Base-by-base conservation (phyloP, 257 asterid species). In the Datura wrightii region DNA sequence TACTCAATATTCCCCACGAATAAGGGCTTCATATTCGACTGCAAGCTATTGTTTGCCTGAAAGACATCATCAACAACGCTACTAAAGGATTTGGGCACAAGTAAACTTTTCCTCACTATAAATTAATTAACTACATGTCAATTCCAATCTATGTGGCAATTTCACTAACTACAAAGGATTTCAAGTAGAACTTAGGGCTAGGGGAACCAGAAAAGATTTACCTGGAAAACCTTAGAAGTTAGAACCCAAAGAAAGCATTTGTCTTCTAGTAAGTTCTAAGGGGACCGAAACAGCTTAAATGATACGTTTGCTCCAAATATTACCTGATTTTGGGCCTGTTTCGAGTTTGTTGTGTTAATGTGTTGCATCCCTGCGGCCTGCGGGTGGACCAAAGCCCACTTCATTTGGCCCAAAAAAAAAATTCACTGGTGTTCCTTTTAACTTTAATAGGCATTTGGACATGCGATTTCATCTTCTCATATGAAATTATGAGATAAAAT, bases 1-100 rank as follows among this genome's bases (percentile, higher is more conserved):
- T 82, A 92, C 89, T 90, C 99, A 16, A 96, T 93, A 84, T 94
- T 96, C 18, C 99, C 99, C 76, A 93, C 92, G 90, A 96, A 96
- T 83, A 93, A 82, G 14, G 98, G 95, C 91, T 89, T 94, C 98
- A 92, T 86, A 82, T 94, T 65, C 67, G 19, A 74, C 59, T n/a
- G 41, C 39, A 19, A n/a, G 8, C 10, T 72, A 44, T 46, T 24
- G n/a, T 72, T 72, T 48, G 1, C 59, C 59, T 74, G n/a, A 24
- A 74, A 66, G 3, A 19, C 7, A 24, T 19, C 15, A 72, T 41
- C 39, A 74, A 44, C 10, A 46, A 13, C 56, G 2, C 18, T 44
- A 15, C n/a, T 5, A 71, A 42, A 3, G 18, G 56, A 42, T 70
- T 70, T 70, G 31, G 16, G 4, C n/a, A 71, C 10, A 71, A 71